A percentile compares a stretch with the other conserved stretches of the same genome.
Evolutionary conservation across 2,329 filamentous ascomycete species (phyloP).

Genomic region (Fusarium caatingaense): DNA sequence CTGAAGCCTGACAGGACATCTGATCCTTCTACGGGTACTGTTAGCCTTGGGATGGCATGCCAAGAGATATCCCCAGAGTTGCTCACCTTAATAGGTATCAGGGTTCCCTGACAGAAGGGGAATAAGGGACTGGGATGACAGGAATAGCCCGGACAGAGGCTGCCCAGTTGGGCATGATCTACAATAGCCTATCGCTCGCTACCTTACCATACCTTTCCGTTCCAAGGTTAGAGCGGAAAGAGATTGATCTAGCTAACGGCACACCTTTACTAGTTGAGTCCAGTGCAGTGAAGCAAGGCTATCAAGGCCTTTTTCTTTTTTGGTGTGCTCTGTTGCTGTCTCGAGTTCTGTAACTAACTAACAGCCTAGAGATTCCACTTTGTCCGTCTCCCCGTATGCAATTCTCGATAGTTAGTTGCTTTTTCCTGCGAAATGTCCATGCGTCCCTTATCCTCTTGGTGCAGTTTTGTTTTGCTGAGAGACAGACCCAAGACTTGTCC

Average conservation of each 20-base stretch:
- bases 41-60: constrained; percentile 25
- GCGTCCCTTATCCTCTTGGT: not conserved
- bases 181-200: constrained; percentile 32
- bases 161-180: constrained; percentile 43
- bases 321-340: not conserved
- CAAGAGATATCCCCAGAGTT: constrained; percentile 48
- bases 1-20: constrained; percentile 20
- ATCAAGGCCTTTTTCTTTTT: constrained; percentile 6
- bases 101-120: constrained; percentile 19
- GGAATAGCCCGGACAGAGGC: constrained; percentile 32
- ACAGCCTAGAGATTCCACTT: not conserved
- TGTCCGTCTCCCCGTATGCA: constrained; percentile 16
- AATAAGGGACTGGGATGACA: constrained; percentile 20
- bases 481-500: constrained; percentile 24
- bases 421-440: constrained; percentile 12
- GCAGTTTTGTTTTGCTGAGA: constrained; percentile 4
- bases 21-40: constrained; percentile 14
- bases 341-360: not conserved
- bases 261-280: constrained; percentile 25
- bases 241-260: constrained; percentile 21
- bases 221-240: constrained; percentile 21
- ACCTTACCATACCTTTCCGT: constrained; percentile 20
- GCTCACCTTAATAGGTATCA: constrained; percentile 24
- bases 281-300: constrained; percentile 14
- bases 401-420: constrained; percentile 12